phyloP scores from a whole-genome alignment of 1,284 basidiomycete genomes.

The Cystobasidium sp. region DNA sequence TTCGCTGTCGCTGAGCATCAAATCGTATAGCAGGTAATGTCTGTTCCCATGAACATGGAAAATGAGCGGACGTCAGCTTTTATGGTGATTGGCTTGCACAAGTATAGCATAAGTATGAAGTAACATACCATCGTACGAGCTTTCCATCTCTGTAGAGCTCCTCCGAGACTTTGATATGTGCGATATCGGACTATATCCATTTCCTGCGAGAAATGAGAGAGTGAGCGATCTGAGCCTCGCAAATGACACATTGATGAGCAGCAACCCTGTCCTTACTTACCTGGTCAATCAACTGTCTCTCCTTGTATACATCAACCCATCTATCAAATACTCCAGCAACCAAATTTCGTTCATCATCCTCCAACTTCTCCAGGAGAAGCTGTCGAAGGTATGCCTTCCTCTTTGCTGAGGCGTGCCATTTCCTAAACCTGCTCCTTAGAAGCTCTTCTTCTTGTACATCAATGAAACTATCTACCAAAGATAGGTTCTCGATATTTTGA shows the following conservation, averaged over 20 bases:
- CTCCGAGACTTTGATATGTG: conserved; percentile 3
- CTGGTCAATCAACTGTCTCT: conserved; percentile 27
- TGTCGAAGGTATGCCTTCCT: conserved; percentile 14
- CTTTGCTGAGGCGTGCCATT: conserved; percentile 21
- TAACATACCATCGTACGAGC: conserved; percentile 25
- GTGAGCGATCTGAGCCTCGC: neutral
- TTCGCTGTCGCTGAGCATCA: conserved; percentile 8
- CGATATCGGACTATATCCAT: conserved; percentile 27
- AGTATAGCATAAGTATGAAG: neutral
- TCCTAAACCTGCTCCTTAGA: conserved; percentile 17
- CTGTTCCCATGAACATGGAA: neutral
- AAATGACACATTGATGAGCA: neutral
- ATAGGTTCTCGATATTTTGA: conserved; percentile 21
- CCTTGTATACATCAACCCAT: conserved; percentile 26
- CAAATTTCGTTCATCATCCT: conserved; percentile 4
- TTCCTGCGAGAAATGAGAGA: conserved; percentile 3
- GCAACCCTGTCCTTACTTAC: conserved; percentile 2
- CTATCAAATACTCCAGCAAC: conserved; percentile 11
- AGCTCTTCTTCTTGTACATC: conserved; percentile 42
- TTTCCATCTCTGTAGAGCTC: conserved; percentile 28
- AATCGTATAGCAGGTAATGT: conserved; percentile 43
- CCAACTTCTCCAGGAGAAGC: conserved; percentile 5
- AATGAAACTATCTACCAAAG: conserved; percentile 35
- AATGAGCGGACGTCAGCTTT: neutral
- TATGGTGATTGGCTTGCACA: neutral